Percentiles rank a stretch among this genome's conserved stretches.
phyloP scores from a whole-genome alignment of 139 green algal genomes.

The Volvox reticuliferus region DNA sequence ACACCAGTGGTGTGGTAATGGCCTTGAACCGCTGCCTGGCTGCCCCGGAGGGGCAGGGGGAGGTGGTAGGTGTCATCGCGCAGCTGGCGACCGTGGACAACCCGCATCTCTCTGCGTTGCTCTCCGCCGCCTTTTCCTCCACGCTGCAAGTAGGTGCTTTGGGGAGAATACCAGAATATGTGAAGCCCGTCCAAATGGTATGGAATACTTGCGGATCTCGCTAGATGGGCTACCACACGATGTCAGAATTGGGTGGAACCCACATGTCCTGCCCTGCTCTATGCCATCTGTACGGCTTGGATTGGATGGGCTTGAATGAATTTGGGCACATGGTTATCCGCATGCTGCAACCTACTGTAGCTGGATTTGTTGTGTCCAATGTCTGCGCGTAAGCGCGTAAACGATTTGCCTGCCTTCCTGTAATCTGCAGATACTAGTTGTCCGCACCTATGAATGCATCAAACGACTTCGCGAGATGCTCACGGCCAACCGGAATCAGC shows the following conservation, averaged over 20 bases:
- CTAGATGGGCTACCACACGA: too few species aligned
- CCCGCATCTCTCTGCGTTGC: conserved; percentile 56
- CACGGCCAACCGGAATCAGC: neutral
- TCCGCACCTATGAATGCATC: conserved; percentile 56
- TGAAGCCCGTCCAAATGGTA: too few species aligned
- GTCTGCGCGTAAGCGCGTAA: too few species aligned
- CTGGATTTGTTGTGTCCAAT: too few species aligned
- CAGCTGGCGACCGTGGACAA: conserved; percentile 77
- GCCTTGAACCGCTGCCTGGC: conserved; percentile 52
- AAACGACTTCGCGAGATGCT: conserved; percentile 46
- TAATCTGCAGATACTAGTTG: conserved; percentile 52
- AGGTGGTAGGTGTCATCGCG: conserved; percentile 78
- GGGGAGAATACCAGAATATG: too few species aligned
- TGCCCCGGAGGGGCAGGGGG: conserved; percentile 29
- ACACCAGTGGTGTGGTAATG: conserved; percentile 17
- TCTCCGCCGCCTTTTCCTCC: conserved; percentile 50
- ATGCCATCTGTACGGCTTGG: neutral
- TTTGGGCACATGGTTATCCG: too few species aligned
- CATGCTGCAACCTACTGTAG: too few species aligned
- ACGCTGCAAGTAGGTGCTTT: conserved; percentile 48
- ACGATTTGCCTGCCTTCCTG: too few species aligned
- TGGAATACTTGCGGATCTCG: too few species aligned
- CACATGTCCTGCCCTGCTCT: neutral
- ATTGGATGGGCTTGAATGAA: too few species aligned
- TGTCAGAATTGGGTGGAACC: too few species aligned